Base-by-base conservation (phyloP, 2,329 filamentous ascomycete genomes). In the Orbilia blumenaviensis region DNA sequence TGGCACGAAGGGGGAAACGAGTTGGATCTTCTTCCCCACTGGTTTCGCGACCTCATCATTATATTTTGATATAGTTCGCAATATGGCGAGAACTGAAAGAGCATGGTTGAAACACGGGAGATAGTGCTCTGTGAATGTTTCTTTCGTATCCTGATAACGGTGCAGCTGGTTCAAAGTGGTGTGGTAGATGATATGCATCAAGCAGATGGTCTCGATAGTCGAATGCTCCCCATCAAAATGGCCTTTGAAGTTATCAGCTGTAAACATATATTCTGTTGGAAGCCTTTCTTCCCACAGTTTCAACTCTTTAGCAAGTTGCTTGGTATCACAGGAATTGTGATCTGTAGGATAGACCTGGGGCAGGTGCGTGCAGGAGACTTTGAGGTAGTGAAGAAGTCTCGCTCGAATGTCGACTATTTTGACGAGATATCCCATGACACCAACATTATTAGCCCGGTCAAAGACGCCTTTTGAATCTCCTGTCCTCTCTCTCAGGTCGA, bases 251-350 rank as follows among this genome's bases (percentile, higher is more conserved):
- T 76, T 76, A 27, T 69, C 72, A 14, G 72, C 72, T 16, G 56
- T 52, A 52, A 76, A 76, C 3, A 21, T 60, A 36, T 76, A 76
- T 27, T 76, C 64, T 12, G n/a, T 9, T 5, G 72, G 72, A 9
- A 76, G 72, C 6, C 48, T 69, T n/a, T 76, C 72, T 41, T 76
- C 72, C 72, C 72, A 76, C 63, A 76, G 34, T n/a, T 50, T 76
- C 23, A 76, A 44, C 48, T 76, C 72, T 8, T 38, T 12, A 25
- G 58, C 48, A 44, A 76, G 72, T 16, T 76, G 56, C 25, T 16
- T 76, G 9, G 64, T 76, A 21, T 76, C 72, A 42, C 64, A 76
- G 21, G 66, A 27, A 27, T 16, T 66, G 29, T 44, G 67, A 9
- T 76, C 72, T 1, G 42, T 9, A 36, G 72, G 58, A 38, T 64